Evolutionary conservation across 805 yeast species (phyloP), one percentile per base, ranked within the genome.

Genomic region (Phaffomyces opuntiae): DNA sequence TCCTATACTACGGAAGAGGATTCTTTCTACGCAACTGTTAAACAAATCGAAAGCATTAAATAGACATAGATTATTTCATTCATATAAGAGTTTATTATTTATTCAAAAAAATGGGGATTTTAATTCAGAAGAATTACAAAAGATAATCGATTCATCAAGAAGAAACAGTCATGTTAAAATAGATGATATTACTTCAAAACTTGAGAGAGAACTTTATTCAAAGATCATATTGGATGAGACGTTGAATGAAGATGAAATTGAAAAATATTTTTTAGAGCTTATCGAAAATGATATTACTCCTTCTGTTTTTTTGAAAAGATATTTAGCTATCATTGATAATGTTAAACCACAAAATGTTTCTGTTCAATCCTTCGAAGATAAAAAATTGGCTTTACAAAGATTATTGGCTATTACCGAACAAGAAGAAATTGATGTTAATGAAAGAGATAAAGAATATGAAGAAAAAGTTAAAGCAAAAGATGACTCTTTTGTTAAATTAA

Each of bases 81-180:
- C 26, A 16, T 31, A 26, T 9, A 36, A 17, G 7, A 11, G 24
- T 14, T 29, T 39, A 17, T 38, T 26, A 17, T 43, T 56, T 26
- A 49, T 52, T 42, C 48, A 50, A 43, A 48, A 44, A 32, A 49
- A 51, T 9, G 59, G 59, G 14, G 48, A 52, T 40, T 49, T 56
- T 13, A 48, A 50, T 27, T 50, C 47, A 26, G 43, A 50, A 21
- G 46, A 48, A 41, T 56, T 56, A 40, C 47, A 42, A 19, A 49
- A 46, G 36, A 43, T 51, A 26, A 44, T 54, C 8, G 42, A 52
- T 12, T 49, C 47, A 21, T 44, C 48, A 3, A 55, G 51, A 27
- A 52, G 47, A 33, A 41, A 47, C 37, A 43, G 49, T 13, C 34
- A 34, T 6, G 44, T 43, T n/a, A 46, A 46, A n/a, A 26, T 45